Conservation (phyloP, 1,284 basidiomycete species). For the Malassezia restricta region DNA sequence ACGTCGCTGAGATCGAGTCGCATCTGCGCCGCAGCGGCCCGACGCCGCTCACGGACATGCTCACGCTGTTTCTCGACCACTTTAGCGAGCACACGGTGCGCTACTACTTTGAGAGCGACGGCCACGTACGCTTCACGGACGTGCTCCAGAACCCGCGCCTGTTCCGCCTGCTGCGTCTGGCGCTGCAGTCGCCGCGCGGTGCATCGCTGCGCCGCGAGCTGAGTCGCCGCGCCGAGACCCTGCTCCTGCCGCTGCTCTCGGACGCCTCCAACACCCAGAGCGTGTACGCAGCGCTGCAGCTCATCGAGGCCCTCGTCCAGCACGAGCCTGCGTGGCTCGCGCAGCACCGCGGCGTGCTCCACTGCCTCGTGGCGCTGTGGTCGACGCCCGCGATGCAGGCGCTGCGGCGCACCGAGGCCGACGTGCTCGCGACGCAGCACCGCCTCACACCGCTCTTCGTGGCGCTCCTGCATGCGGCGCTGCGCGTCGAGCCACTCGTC, state of each 20-base stretch:
- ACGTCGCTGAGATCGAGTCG: slow-evolving; percentile 84
- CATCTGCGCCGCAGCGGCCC: slow-evolving; percentile 76
- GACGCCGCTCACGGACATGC: slow-evolving; percentile 85
- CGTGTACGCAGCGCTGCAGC: slow-evolving; percentile 51
- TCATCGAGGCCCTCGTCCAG: slow-evolving; percentile 65
- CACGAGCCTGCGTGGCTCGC: slow-evolving; percentile 59
- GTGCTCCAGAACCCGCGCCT: slow-evolving; percentile 54
- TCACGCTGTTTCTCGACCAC: slow-evolving; percentile 79
- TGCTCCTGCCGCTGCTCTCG: slow-evolving; percentile 30
- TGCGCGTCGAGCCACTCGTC: slow-evolving; percentile 60
- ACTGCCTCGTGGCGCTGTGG: slow-evolving; percentile 46
- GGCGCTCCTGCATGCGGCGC: slow-evolving; percentile 47
- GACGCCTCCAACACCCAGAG: slow-evolving; percentile 21
- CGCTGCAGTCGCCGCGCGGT: slow-evolving; percentile 32
- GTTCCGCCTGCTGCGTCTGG: slow-evolving; percentile 31
- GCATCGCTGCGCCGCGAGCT: slow-evolving; percentile 31
- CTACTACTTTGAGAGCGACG: slow-evolving; percentile 56
- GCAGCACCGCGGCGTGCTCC: slow-evolving; percentile 36
- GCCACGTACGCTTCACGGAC: slow-evolving; percentile 34
- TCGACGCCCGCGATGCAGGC: slow-evolving; percentile 25
- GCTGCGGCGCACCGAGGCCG: slow-evolving; percentile 28
- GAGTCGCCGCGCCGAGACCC: slow-evolving; percentile 18
- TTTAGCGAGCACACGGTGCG: slow-evolving; percentile 75
- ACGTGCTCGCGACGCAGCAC: slow-evolving; percentile 19
- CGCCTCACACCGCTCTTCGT: slow-evolving; percentile 58